Percentiles rank a stretch among this genome's conserved stretches.
Conservation (phyloP, 2,329 filamentous ascomycete genomes). For the Penicillium psychrosexuale region DNA sequence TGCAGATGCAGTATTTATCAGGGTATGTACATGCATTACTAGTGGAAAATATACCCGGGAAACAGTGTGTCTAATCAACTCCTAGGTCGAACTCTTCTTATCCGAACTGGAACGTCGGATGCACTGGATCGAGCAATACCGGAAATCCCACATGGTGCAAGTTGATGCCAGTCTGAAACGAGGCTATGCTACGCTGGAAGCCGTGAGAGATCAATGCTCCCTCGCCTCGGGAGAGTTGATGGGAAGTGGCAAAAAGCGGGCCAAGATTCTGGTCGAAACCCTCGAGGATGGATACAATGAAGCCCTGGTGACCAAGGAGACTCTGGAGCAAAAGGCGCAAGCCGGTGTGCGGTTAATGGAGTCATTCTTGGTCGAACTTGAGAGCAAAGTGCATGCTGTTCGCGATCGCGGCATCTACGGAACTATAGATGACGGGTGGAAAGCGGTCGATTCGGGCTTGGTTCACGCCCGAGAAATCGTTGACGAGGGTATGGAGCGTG, state of each 20-base stretch:
- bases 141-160: slow-evolving; percentile 73
- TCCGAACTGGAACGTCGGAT: slow-evolving; percentile 81
- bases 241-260: slow-evolving; percentile 76
- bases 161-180: slow-evolving; percentile 80
- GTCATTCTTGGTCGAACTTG: slow-evolving; percentile 78
- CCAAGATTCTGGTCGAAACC: slow-evolving; percentile 88
- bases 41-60: neutral
- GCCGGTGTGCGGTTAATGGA: slow-evolving; percentile 86
- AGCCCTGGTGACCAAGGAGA: slow-evolving; percentile 77
- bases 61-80: slow-evolving; percentile 3
- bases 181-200: slow-evolving; percentile 80
- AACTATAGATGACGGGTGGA: slow-evolving; percentile 74
- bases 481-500: slow-evolving; percentile 76
- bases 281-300: slow-evolving; percentile 85
- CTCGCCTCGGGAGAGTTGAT: slow-evolving; percentile 87
- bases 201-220: slow-evolving; percentile 83
- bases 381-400: slow-evolving; percentile 74
- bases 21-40: slow-evolving; percentile 26
- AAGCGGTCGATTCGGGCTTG: slow-evolving; percentile 76
- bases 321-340: slow-evolving; percentile 85
- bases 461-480: slow-evolving; percentile 71
- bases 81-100: slow-evolving; percentile 53
- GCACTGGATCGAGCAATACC: slow-evolving; percentile 83
- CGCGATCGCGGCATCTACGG: slow-evolving; percentile 72
- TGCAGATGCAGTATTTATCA: slow-evolving; percentile 46